Base-by-base conservation (phyloP, 2,329 filamentous ascomycete species). In the Eutypa lata region DNA sequence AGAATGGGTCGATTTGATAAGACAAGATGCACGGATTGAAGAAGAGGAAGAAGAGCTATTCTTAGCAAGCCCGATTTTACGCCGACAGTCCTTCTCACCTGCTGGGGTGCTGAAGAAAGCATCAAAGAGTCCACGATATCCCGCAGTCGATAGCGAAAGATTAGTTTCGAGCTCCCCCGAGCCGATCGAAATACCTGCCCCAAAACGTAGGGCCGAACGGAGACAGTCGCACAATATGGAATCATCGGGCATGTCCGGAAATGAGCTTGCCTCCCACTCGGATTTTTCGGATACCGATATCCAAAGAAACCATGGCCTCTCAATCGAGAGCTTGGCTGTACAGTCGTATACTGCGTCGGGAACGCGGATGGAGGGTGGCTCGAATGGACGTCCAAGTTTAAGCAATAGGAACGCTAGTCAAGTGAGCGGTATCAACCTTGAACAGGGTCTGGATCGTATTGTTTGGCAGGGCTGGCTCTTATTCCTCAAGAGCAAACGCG, bases 391-490 rank as follows among this genome's bases (percentile, higher is more conserved):
- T 33, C 69, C 73, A 37, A 70, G 68, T 46, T 54, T 74, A 13
- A 70, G 65, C 38, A 69, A 70, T 48, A 78, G 82, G 45, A 89
- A 87, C 50, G 66, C 76, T 8, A 88, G 83, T 67, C 87, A 90
- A 63, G 70, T 80, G 49, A 88, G 86, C 61, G 83, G 78, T 49
- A 69, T 76, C 59, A 74, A 74, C 54, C 61, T 77, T 40, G 79
- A 87, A 51, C 76, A 80, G 51, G 90, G 94, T 57, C 86, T 88
- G 1, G 92, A 96, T 68, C 87, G 92, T 24, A 88, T 97, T n/a
- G 82, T 97, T 44, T 96, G 90, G 81, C 91, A 97, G 67, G 92
- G 93, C 49, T 92, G 91, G 79, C 82, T 97, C 31, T 89, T 90
- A 70, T 85, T 91, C 56, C 81, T 97, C 52, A 91, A 90, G 63